Base-by-base conservation (phyloP, 495 filamentous ascomycete genomes). In the Aspergillus incahuasiensis region DNA sequence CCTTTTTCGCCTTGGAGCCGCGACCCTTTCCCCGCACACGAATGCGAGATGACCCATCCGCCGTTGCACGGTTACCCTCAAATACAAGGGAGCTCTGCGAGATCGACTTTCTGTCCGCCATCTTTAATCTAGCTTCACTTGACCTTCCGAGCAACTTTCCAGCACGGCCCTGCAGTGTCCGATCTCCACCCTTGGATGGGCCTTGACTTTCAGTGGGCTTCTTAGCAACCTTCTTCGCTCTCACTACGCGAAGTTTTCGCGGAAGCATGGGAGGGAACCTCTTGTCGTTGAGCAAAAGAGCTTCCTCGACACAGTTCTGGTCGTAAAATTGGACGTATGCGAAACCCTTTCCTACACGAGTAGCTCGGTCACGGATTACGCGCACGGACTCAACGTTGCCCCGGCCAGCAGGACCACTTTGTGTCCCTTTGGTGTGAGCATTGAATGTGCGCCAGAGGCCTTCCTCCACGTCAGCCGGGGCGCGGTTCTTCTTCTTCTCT, bases 311-410 rank as follows among this genome's bases (percentile, higher is more conserved):
- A 16, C 84, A 75, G 65, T 92, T 96, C 22, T 75, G 79, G 61
- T 97, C 89, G 81, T 92, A 70, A 69, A 97, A 99, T 63, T 99
- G 95, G 32, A 99, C 91, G 63, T 99, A 99, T 19, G 95, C 95
- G 68, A 99, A 90, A 13, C 95, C 95, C 69, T 99, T 97, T 44
- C 94, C 91, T 44, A 99, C 90, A 32, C 95, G 82, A 19, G 95
- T 97, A 46, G 84, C 85, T 42, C 86, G 74, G 62, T 99, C 95
- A 53, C 95, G 83, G 28, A 96, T 81, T n/a, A 99, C 88, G 11
- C 95, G 86, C 32, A 97, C 95, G 62, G 86, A 92, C 73, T 99
- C 92, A 12, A 99, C 85, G 46, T 79, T 87, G 51, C 95, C 91
- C 54, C 82, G 87, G 48, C 48, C 56, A 3, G 70, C 18, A 24